Evolutionary conservation across 441 rosid genomes (phyloP), one percentile per base, ranked within the genome.

Genomic region (Flueggea neowawraea): DNA sequence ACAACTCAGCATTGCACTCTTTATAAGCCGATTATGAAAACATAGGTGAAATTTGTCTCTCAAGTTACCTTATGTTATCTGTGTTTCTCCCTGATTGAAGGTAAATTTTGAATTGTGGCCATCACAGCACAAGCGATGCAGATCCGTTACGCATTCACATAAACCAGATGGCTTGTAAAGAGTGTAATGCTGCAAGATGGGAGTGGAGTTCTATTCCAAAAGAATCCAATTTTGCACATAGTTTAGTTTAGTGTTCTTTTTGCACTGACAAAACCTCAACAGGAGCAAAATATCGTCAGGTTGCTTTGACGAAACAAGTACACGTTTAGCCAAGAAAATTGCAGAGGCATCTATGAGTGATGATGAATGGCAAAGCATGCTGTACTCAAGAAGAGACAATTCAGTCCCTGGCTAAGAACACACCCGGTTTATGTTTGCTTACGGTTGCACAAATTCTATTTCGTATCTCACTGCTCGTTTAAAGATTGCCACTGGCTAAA

Each of bases 261-360:
- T 14, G 9, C 4, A 14, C 5, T 9, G 7, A 10, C 10, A 14
- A 47, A 47, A 47, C 7, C 9, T 47, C 50, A 10, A 4, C 14
- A n/a, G 32, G 28, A 56, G 7, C 41, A 41, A 41, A 7, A 59
- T 75, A 33, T 90, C 90, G 97, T 96, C 97, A 87, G 95, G 90
- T 70, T 75, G 80, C 75, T 71, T 87, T 17, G 88, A 74, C 62
- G 99, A 96, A 65, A 74, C 48, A 60, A 87, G 79, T 16, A 91
- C 75, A 68, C 66, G 86, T 73, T 81, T 86, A 55, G 96, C 89
- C 68, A 94, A 76, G 79, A 90, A 90, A 61, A 89, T 82, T 33
- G 96, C 85, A 22, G 96, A 94, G 66, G 96, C 96, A 15, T 96
- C 96, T 0, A 89, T 56, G 4, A 94, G 81, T 9, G 97, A 94